phyloP scores from a whole-genome alignment of 306 rosid species.

The Glycine tomentella region DNA sequence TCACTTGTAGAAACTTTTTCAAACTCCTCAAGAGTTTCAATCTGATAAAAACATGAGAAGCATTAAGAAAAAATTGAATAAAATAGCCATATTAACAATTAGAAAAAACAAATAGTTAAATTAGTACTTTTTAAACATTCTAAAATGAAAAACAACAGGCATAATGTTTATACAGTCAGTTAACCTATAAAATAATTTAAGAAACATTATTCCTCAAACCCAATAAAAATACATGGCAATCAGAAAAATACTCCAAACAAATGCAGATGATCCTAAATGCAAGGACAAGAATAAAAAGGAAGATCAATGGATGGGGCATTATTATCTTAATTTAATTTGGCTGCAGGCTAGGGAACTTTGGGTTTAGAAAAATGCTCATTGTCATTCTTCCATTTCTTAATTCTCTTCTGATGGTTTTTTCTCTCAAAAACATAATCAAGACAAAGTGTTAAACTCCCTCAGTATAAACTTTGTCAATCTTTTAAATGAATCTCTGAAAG shows the following conservation, averaged over 20 bases:
- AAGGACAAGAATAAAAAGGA: neutral
- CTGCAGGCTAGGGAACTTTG: neutral
- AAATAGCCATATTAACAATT: slow-evolving; percentile 13
- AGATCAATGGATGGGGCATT: neutral
- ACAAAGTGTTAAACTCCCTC: slow-evolving; percentile 28
- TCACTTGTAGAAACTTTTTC: slow-evolving; percentile 75
- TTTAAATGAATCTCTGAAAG: slow-evolving; percentile 3
- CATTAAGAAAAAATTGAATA: slow-evolving; percentile 34
- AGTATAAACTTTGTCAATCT: slow-evolving; percentile 26
- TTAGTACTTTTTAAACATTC: slow-evolving; percentile 13
- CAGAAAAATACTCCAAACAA: slow-evolving; percentile 9
- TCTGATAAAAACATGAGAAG: slow-evolving; percentile 55
- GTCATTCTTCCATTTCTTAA: slow-evolving; percentile 28
- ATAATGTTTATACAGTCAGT: neutral
- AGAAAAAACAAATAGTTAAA: slow-evolving; percentile 24
- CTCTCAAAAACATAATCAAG: neutral
- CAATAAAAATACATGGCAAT: neutral
- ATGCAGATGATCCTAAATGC: slow-evolving; percentile 29
- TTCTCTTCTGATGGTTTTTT: slow-evolving; percentile 7
- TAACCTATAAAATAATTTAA: slow-evolving; percentile 29
- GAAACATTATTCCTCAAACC: slow-evolving; percentile 17
- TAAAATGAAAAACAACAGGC: neutral
- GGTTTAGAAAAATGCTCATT: slow-evolving; percentile 1
- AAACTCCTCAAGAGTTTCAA: slow-evolving; percentile 77
- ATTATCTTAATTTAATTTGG: neutral